Conservation (phyloP, 2,329 filamentous ascomycete genomes). For the Alternaria hordeiaustralica region DNA sequence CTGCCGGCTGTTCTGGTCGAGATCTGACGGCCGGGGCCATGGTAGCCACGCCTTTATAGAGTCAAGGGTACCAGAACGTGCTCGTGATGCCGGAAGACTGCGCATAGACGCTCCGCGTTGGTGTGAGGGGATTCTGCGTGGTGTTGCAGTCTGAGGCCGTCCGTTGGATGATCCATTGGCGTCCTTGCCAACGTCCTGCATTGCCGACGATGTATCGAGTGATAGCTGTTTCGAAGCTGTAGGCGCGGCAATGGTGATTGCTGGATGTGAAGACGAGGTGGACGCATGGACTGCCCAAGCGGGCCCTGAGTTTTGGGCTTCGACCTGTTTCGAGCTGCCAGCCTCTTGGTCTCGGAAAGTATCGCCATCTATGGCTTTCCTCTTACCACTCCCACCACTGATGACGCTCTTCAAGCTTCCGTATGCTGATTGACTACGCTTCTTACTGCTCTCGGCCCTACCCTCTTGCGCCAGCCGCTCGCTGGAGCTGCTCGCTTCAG, state of each 20-base stretch:
- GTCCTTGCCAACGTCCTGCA: conserved; percentile 28
- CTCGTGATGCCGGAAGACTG: conserved; percentile 27
- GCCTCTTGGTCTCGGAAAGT: conserved; percentile 27
- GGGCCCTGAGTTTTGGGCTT: conserved; percentile 23
- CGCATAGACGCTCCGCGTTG: conserved; percentile 30
- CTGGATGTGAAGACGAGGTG: conserved; percentile 34
- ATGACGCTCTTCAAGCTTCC: conserved; percentile 49
- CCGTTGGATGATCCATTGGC: conserved; percentile 6
- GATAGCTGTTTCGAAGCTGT: conserved; percentile 47
- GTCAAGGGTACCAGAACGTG: conserved; percentile 38
- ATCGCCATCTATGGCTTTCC: conserved; percentile 30
- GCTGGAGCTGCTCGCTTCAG: conserved; percentile 57
- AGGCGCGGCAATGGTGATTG: conserved; percentile 42
- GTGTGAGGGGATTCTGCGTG: conserved; percentile 23
- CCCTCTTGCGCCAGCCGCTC: conserved; percentile 46
- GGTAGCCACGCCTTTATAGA: conserved; percentile 46
- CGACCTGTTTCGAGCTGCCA: conserved; percentile 14
- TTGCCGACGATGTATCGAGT: conserved; percentile 37
- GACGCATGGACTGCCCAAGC: conserved; percentile 39
- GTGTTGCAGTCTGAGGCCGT: conserved; percentile 18
- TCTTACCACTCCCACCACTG: conserved; percentile 42
- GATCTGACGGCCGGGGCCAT: conserved; percentile 36
- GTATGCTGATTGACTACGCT: conserved; percentile 46
- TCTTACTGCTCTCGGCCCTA: conserved; percentile 30
- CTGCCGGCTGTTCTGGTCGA: conserved; percentile 21